phyloP scores from a whole-genome alignment of 2,329 filamentous ascomycete species.

The Trichoderma oligosporum region DNA sequence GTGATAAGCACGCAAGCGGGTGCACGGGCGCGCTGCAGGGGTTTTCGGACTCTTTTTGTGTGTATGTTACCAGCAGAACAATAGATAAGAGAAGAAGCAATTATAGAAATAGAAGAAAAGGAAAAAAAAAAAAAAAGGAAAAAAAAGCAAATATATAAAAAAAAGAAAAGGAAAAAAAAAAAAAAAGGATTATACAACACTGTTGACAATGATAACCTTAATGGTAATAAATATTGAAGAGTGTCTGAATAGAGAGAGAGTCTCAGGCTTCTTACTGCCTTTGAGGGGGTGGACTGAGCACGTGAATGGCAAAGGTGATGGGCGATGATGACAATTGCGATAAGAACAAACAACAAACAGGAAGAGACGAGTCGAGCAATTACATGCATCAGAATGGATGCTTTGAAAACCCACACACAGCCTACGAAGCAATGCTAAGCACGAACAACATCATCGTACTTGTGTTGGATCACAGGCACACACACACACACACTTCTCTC shows the following conservation, averaged over 20 bases:
- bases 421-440: neutral
- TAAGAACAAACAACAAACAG: neutral
- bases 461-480: too few relatives aligned
- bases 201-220: too few relatives aligned
- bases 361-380: neutral
- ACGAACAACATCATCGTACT: too few relatives aligned
- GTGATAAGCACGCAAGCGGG: constrained; percentile 10
- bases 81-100: neutral
- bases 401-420: too few relatives aligned
- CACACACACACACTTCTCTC: too few relatives aligned
- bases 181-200: too few relatives aligned
- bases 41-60: too few relatives aligned
- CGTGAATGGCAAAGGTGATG: neutral
- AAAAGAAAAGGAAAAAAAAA: neutral
- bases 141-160: neutral
- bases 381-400: too few relatives aligned
- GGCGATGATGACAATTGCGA: constrained; percentile 1
- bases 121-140: neutral
- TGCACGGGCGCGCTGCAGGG: neutral
- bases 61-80: constrained; percentile 3
- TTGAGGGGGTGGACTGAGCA: constrained; percentile 11
- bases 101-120: neutral
- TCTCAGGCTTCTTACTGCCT: too few relatives aligned
- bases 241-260: neutral
- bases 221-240: too few relatives aligned